These are phyloP conservation scores for Trichophyton equinum DNA, from an alignment of 2,329 filamentous ascomycete species.

Conservation along the genomic window DNA sequence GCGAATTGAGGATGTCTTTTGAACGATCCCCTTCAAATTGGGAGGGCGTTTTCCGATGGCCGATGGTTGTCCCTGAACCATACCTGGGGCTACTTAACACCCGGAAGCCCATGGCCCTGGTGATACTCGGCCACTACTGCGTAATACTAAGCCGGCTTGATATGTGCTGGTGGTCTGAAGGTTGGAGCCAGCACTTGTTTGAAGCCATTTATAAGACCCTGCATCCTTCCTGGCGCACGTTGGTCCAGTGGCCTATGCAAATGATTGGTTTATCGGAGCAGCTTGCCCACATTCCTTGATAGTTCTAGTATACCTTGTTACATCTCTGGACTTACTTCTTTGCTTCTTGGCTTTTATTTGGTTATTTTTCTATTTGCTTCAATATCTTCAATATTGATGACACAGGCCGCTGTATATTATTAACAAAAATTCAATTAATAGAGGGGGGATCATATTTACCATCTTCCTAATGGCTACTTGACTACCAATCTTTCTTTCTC, in stretches of 20 bases:
- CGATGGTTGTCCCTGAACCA: constrained; percentile 51
- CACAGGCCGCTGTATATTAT: background rate
- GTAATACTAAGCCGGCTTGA: constrained; percentile 50
- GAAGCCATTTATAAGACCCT: constrained; percentile 39
- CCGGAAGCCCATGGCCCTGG: constrained; percentile 48
- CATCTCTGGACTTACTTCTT: background rate
- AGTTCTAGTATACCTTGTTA: background rate
- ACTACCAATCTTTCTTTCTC: background rate
- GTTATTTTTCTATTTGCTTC: background rate
- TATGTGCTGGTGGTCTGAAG: constrained; percentile 54
- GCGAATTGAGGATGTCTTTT: constrained; percentile 15
- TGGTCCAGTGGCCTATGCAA: constrained; percentile 18
- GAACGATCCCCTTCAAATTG: constrained; percentile 14
- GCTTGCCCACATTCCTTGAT: background rate
- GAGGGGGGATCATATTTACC: background rate
- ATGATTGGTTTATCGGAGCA: constrained; percentile 12
- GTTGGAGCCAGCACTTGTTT: constrained; percentile 54
- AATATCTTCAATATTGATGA: background rate
- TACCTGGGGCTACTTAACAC: constrained; percentile 51
- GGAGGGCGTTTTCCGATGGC: constrained; percentile 41
- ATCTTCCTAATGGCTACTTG: background rate
- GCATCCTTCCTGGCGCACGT: constrained; percentile 14
- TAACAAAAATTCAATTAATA: background rate
- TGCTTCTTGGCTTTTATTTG: background rate
- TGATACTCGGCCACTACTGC: constrained; percentile 55